These are phyloP conservation scores for Incumbomyces lentus DNA, from an alignment of 2,329 filamentous ascomycete genomes.

Conservation along the genomic window DNA sequence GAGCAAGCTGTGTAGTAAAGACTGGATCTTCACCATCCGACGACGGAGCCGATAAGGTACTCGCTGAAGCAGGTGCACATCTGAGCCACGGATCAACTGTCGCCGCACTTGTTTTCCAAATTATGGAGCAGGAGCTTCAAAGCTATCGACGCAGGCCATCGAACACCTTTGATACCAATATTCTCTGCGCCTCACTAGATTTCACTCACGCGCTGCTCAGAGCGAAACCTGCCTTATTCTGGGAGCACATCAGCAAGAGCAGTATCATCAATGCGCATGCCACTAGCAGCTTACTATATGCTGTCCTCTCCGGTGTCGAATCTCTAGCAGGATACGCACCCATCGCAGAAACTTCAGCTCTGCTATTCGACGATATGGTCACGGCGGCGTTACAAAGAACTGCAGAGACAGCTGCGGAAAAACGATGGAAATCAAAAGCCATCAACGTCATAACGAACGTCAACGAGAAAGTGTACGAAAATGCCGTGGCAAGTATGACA, in stretches of 20 bases:
- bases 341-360: slow-evolving; percentile 18
- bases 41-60: slow-evolving; percentile 34
- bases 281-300: slow-evolving; percentile 63
- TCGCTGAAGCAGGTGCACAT: slow-evolving; percentile 42
- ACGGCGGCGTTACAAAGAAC: slow-evolving; percentile 54
- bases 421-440: background rate
- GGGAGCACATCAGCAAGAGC: slow-evolving; percentile 79
- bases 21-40: slow-evolving; percentile 21
- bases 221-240: slow-evolving; percentile 70
- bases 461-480: slow-evolving; percentile 43
- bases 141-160: slow-evolving; percentile 47
- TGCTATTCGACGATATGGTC: slow-evolving; percentile 63
- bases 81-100: slow-evolving; percentile 52
- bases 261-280: slow-evolving; percentile 67
- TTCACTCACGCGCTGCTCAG: slow-evolving; percentile 66
- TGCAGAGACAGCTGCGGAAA: slow-evolving; percentile 13
- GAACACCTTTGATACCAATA: slow-evolving; percentile 51
- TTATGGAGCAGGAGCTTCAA: slow-evolving; percentile 60
- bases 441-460: slow-evolving; percentile 1
- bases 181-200: slow-evolving; percentile 65
- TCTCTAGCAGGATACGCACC: slow-evolving; percentile 38
- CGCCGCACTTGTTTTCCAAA: slow-evolving; percentile 69
- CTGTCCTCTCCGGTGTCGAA: slow-evolving; percentile 73
- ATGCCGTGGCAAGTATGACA: slow-evolving; percentile 55
- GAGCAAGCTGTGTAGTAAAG: slow-evolving; percentile 24